These are phyloP conservation scores for Metschnikowia colocasiae DNA, from an alignment of 805 yeast genomes.

Conservation along the genomic window DNA sequence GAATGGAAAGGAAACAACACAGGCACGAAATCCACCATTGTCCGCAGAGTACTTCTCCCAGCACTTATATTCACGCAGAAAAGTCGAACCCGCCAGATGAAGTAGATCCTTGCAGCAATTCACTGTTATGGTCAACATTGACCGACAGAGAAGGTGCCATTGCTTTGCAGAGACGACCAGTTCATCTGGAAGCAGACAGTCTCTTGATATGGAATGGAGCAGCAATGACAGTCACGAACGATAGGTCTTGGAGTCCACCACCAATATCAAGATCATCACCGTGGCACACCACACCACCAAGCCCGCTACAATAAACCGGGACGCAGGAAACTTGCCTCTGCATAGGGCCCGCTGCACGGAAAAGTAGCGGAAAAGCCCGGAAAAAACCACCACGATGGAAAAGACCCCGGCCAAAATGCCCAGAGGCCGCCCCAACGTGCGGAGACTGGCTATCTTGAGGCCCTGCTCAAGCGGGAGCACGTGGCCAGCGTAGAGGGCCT, in stretches of 20 bases:
- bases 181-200: no score
- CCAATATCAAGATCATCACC: conserved; percentile 12
- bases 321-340: conserved; percentile 12
- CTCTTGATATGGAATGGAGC: no score
- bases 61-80: no score
- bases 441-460: conserved; percentile 3
- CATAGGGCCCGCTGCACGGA: conserved; percentile 12
- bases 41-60: no score
- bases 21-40: no score
- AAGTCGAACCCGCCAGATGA: no score
- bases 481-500: conserved; percentile 5
- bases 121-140: no score
- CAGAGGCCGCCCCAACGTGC: conserved; percentile 10
- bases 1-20: no score
- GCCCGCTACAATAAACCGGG: conserved; percentile 10
- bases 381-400: conserved; percentile 4
- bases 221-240: no score
- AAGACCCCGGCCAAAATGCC: conserved; percentile 12
- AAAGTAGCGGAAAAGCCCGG: conserved; percentile 12
- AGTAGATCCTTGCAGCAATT: no score
- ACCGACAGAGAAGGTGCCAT: no score
- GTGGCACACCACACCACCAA: conserved; percentile 6
- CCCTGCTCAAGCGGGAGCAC: neutral
- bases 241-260: conserved; percentile 8
- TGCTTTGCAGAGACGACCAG: no score